Evolutionary conservation across 176 grass and related monocot genomes (phyloP).

Genomic region (Rhynchospora breviuscula): DNA sequence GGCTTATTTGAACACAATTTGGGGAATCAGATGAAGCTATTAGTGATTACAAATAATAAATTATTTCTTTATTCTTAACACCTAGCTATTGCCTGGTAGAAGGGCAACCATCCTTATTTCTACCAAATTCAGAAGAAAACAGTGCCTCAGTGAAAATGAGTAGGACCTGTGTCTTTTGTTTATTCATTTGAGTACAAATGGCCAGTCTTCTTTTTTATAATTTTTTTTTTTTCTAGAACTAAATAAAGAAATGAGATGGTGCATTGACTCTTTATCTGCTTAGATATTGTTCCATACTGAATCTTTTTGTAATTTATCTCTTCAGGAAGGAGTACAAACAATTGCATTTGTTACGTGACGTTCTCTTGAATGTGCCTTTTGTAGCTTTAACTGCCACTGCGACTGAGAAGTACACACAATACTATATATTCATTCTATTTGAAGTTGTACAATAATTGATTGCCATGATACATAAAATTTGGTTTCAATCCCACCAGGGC

Average conservation of each 20-base stretch:
- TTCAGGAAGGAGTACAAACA: constrained; percentile 81
- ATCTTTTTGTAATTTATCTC: constrained; percentile 12
- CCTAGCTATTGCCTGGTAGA: neutral
- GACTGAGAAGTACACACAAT: constrained; percentile 58
- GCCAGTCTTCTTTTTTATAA: neutral
- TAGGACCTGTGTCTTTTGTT: neutral
- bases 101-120: neutral
- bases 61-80: neutral
- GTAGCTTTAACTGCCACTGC: constrained; percentile 92
- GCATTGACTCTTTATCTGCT: neutral
- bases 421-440: constrained; percentile 1
- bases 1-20: neutral
- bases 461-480: neutral
- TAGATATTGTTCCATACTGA: constrained; percentile 4
- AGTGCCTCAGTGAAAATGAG: neutral
- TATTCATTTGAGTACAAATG: neutral
- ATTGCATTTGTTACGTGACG: constrained; percentile 55
- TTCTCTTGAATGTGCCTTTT: constrained; percentile 75
- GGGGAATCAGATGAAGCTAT: neutral
- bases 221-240: neutral
- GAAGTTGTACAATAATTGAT: neutral
- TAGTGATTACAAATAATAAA: neutral
- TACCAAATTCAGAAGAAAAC: neutral
- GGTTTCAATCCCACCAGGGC: neutral
- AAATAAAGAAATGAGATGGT: neutral